Evolutionary conservation across 768 basidiomycete species (phyloP).

Genomic region (Calocybe gangraenosa): DNA sequence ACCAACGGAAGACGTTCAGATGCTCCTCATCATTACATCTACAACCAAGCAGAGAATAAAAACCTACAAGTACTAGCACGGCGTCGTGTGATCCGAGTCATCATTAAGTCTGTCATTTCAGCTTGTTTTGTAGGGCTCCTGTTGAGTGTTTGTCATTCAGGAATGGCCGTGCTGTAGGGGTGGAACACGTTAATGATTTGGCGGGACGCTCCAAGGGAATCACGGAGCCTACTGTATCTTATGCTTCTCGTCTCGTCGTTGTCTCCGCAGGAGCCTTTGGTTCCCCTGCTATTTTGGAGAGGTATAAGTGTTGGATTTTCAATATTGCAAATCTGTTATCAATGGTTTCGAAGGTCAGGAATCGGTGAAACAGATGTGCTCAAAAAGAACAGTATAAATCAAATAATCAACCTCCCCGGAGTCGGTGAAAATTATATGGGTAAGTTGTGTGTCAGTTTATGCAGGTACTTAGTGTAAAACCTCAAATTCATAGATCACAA

Average conservation of each 20-base stretch:
- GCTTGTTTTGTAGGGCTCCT: background rate
- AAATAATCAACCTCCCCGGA: slow-evolving; percentile 62
- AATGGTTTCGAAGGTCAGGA: slow-evolving; percentile 40
- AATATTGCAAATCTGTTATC: no score
- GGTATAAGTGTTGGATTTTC: slow-evolving; percentile 18
- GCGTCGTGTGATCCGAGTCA: slow-evolving; percentile 41
- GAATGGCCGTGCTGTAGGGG: slow-evolving; percentile 39
- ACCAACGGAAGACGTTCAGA: slow-evolving; percentile 55
- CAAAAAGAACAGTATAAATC: slow-evolving; percentile 39
- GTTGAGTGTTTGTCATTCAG: slow-evolving; percentile 17
- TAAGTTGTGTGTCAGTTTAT: slow-evolving; percentile 11
- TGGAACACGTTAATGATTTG: slow-evolving; percentile 44
- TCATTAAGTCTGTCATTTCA: slow-evolving; percentile 38
- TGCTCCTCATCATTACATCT: slow-evolving; percentile 47
- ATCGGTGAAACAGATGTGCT: slow-evolving; percentile 56
- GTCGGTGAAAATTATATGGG: slow-evolving; percentile 72
- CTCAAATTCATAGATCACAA: slow-evolving; percentile 40
- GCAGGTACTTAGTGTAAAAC: background rate
- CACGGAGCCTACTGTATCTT: slow-evolving; percentile 20
- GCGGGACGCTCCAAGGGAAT: slow-evolving; percentile 20
- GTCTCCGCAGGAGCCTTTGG: slow-evolving; percentile 53
- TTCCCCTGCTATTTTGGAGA: slow-evolving; percentile 51
- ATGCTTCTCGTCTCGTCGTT: slow-evolving; percentile 43
- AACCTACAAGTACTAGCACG: slow-evolving; percentile 39
- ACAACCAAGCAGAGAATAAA: slow-evolving; percentile 38